Evolutionary conservation across 257 asterid genomes (phyloP).

Genomic region (Nyctanthes arbortristis): DNA sequence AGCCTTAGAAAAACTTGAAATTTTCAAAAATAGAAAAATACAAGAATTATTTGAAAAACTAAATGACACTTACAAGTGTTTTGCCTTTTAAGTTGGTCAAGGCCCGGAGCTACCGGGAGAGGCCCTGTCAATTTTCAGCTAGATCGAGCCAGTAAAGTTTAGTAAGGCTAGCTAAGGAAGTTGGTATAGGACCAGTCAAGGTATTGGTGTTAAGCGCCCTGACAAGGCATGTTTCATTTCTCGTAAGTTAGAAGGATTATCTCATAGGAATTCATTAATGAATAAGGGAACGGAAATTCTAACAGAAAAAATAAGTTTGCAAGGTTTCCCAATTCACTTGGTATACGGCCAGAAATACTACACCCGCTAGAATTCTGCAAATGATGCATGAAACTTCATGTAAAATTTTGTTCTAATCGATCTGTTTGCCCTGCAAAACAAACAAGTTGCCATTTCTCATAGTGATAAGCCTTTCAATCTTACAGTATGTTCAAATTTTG

Average conservation of each 20-base stretch:
- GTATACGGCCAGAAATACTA: conserved; percentile 71
- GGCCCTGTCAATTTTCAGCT: conserved; percentile 80
- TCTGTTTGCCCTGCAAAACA: neutral
- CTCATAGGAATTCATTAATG: neutral
- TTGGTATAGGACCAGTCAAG: conserved; percentile 84
- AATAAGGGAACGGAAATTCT: conserved; percentile 32
- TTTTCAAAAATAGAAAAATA: neutral
- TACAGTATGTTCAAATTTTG: conserved; percentile 71
- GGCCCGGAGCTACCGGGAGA: conserved; percentile 77
- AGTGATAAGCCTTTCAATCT: conserved; percentile 21
- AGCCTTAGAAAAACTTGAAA: neutral
- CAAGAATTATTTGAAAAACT: neutral
- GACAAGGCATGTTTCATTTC: conserved; percentile 20
- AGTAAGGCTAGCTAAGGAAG: conserved; percentile 72
- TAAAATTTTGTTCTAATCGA: neutral
- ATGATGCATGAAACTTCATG: conserved; percentile 8
- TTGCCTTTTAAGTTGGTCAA: conserved; percentile 83
- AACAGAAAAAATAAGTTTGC: conserved; percentile 76
- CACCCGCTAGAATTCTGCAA: conserved; percentile 92
- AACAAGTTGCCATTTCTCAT: neutral
- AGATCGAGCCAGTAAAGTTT: conserved; percentile 89
- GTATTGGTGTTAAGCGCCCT: conserved; percentile 91
- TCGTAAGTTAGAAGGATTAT: neutral
- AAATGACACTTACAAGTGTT: conserved; percentile 73
- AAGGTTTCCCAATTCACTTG: conserved; percentile 77